These are phyloP conservation scores for Tolypocladium sp. DNA, from an alignment of 2,329 filamentous ascomycete genomes.

Conservation along the genomic window DNA sequence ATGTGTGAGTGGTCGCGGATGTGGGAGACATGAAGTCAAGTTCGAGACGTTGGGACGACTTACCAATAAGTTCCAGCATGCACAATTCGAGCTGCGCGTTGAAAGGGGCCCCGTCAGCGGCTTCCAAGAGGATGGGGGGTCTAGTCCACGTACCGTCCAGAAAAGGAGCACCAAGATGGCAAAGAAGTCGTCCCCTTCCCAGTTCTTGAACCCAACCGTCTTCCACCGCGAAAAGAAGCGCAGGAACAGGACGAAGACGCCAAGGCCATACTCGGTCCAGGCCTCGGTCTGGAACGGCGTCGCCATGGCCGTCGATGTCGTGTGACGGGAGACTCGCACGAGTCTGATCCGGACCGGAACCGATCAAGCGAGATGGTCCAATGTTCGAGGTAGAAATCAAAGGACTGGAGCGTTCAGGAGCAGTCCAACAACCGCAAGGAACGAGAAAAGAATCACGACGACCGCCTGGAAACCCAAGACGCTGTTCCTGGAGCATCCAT, in stretches of 20 bases:
- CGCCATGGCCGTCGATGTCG: slow-evolving; percentile 2
- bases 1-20: background rate
- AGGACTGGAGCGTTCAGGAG: background rate
- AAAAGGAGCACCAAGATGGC: slow-evolving; percentile 24
- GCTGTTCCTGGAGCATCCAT: background rate
- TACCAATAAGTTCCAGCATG: slow-evolving; percentile 25
- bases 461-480: background rate
- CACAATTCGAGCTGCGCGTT: slow-evolving; percentile 13
- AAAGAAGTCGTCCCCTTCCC: slow-evolving; percentile 34
- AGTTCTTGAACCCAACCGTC: slow-evolving; percentile 25
- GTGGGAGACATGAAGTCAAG: background rate
- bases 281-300: slow-evolving; percentile 33
- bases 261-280: slow-evolving; percentile 33
- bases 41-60: background rate
- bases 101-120: background rate
- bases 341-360: background rate
- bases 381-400: background rate
- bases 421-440: background rate
- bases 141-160: slow-evolving; percentile 22
- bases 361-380: background rate
- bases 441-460: background rate
- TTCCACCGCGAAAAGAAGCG: slow-evolving; percentile 29
- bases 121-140: background rate
- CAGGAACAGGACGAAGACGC: slow-evolving; percentile 24
- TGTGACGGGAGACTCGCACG: no score